These are phyloP conservation scores for Globisporangium abappressorium DNA, from an alignment of 352 stramenopile species.

Conservation along the genomic window DNA sequence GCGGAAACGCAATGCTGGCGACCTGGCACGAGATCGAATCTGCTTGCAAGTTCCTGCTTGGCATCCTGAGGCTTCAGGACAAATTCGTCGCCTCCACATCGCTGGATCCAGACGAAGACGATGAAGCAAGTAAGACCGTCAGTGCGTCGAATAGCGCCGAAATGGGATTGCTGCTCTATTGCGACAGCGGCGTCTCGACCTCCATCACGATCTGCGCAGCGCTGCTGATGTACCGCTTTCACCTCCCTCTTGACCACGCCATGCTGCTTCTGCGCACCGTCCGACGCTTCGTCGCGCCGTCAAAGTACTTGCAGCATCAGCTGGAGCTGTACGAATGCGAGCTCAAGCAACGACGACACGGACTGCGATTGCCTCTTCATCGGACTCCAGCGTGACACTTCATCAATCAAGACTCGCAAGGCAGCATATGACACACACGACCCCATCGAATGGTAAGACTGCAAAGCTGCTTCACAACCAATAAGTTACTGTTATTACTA, in stretches of 20 bases:
- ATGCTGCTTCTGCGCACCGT: conserved; percentile 20
- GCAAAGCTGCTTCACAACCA: conserved; percentile 2
- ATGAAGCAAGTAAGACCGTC: conserved; percentile 6
- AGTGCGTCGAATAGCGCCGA: background rate
- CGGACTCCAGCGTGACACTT: background rate
- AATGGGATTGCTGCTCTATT: conserved; percentile 31
- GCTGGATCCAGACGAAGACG: conserved; percentile 12
- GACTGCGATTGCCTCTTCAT: conserved; percentile 9
- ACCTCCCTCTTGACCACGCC: conserved; percentile 22
- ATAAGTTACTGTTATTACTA: conserved; percentile 16
- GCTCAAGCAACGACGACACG: background rate
- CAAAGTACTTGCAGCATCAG: conserved; percentile 16
- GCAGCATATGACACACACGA: no score
- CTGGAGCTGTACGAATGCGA: conserved; percentile 14
- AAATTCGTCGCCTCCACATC: conserved; percentile 6
- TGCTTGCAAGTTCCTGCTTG: conserved; percentile 9
- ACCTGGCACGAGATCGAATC: conserved; percentile 14
- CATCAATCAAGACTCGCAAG: no score
- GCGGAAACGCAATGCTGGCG: background rate
- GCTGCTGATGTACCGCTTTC: conserved; percentile 35
- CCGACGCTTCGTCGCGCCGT: conserved; percentile 13
- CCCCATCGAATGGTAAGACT: background rate
- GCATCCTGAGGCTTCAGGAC: conserved; percentile 2
- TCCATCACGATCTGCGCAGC: conserved; percentile 30
- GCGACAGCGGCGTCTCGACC: conserved; percentile 24